Conservation (phyloP, 2,329 filamentous ascomycete genomes). For the Alternaria brassicicola region DNA sequence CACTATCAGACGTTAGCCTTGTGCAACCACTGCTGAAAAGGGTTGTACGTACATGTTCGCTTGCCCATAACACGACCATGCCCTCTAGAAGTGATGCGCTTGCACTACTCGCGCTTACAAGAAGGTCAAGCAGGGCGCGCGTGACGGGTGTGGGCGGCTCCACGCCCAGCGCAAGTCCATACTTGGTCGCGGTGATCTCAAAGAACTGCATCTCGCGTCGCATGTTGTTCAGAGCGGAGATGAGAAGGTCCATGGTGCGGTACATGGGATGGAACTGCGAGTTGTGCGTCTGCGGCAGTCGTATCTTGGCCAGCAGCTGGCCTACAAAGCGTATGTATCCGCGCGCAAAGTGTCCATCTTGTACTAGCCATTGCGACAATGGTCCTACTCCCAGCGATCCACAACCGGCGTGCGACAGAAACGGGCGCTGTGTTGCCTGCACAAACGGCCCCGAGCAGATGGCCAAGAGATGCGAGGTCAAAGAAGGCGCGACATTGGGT, state of each 20-base stretch:
- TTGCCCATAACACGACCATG: constrained; percentile 77
- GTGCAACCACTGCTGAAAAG: too few relatives aligned
- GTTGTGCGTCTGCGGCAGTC: constrained; percentile 57
- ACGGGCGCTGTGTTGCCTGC: constrained; percentile 68
- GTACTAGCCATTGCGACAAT: constrained; percentile 71
- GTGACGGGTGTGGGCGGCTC: constrained; percentile 57
- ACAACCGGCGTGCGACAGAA: constrained; percentile 68
- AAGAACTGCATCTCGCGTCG: constrained; percentile 72
- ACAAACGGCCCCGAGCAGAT: constrained; percentile 56
- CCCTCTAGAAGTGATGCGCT: constrained; percentile 67
- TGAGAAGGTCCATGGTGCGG: constrained; percentile 66
- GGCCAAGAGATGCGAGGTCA: constrained; percentile 64
- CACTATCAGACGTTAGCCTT: constrained; percentile 40
- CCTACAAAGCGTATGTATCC: constrained; percentile 72
- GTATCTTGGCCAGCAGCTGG: constrained; percentile 66
- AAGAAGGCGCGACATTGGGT: constrained; percentile 49
- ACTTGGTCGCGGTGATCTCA: constrained; percentile 66
- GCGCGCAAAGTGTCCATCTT: constrained; percentile 74
- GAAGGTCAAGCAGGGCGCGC: constrained; percentile 62
- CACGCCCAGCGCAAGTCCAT: constrained; percentile 59
- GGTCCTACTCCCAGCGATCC: constrained; percentile 63
- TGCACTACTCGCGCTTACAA: constrained; percentile 62
- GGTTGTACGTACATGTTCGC: constrained; percentile 61
- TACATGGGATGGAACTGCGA: constrained; percentile 58
- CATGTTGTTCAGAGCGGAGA: constrained; percentile 69